phyloP scores from a whole-genome alignment of 345 rosid species.

The Draba incana region DNA sequence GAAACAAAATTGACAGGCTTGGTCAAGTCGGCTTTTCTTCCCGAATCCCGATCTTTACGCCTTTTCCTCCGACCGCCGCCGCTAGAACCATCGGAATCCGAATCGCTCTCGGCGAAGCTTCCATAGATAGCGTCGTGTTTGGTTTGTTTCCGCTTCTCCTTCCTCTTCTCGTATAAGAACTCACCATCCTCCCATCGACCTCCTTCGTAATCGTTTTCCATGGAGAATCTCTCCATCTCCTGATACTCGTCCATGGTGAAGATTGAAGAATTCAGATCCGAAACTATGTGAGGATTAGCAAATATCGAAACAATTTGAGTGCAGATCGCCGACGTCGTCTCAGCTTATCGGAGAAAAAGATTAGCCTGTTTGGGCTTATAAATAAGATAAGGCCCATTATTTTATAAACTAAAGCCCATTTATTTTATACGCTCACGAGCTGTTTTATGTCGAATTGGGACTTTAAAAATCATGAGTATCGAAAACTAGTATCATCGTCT shows the following conservation, averaged over 20 bases:
- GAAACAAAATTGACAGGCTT: slow-evolving; percentile 86
- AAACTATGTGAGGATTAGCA: background rate
- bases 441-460: no score
- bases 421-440: slow-evolving; percentile 6
- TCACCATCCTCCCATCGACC: slow-evolving; percentile 79
- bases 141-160: slow-evolving; percentile 71
- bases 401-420: slow-evolving; percentile 22
- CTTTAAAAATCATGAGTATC: no score
- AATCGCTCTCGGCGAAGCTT: slow-evolving; percentile 59
- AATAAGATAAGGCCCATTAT: background rate
- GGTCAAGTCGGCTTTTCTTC: slow-evolving; percentile 59
- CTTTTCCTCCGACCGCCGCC: slow-evolving; percentile 57
- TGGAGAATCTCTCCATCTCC: slow-evolving; percentile 82
- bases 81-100: slow-evolving; percentile 57
- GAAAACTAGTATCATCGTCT: no score
- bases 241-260: slow-evolving; percentile 74
- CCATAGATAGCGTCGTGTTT: slow-evolving; percentile 74
- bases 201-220: slow-evolving; percentile 86
- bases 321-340: slow-evolving; percentile 37
- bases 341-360: background rate
- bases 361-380: background rate
- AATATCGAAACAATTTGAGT: slow-evolving; percentile 8
- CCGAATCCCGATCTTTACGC: slow-evolving; percentile 55
- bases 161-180: slow-evolving; percentile 61
- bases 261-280: slow-evolving; percentile 12